Evolutionary conservation across 768 basidiomycete species (phyloP).

Genomic region (Sistotremastrum suecicum): DNA sequence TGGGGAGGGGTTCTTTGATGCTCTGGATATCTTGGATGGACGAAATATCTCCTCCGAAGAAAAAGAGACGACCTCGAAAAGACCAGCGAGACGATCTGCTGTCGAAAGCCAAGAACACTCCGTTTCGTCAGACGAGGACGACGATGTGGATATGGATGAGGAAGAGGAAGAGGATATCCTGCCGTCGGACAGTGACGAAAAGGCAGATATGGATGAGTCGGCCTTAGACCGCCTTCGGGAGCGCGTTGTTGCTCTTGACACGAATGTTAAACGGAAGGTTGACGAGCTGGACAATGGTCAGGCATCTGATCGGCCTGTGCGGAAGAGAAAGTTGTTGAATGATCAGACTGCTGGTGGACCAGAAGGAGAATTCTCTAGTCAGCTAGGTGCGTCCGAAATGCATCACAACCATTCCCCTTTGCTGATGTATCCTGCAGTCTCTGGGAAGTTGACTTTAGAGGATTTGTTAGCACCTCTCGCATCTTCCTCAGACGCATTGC

Average conservation of each 20-base stretch:
- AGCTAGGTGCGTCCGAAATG: not conserved
- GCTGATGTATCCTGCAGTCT: conserved; percentile 21
- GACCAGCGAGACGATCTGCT: conserved; percentile 6
- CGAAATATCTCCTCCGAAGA: conserved; percentile 28
- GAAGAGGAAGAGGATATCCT: conserved; percentile 21
- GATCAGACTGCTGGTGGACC: too few species aligned
- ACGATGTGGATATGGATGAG: conserved; percentile 31
- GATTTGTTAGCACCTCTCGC: conserved; percentile 67
- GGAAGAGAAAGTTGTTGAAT: too few species aligned
- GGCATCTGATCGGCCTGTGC: too few species aligned
- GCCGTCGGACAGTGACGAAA: conserved; percentile 34
- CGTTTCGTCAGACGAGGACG: conserved; percentile 13
- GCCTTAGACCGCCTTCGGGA: conserved; percentile 10
- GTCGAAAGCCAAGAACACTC: conserved; percentile 19
- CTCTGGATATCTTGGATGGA: conserved; percentile 54
- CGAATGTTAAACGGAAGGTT: conserved; percentile 2
- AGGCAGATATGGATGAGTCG: conserved; percentile 30
- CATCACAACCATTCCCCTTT: conserved; percentile 11
- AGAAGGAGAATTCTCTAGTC: too few species aligned
- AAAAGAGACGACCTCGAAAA: conserved; percentile 27
- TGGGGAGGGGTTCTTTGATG: conserved; percentile 44
- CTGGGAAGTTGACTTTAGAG: conserved; percentile 44
- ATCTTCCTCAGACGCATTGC: conserved; percentile 41
- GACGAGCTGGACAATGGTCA: too few species aligned
- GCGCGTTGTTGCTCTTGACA: conserved; percentile 12